A percentile compares a stretch with the other conserved stretches of the same genome.
phyloP scores from a whole-genome alignment of 169 alveolate species.

The Plasmodium vivax region DNA sequence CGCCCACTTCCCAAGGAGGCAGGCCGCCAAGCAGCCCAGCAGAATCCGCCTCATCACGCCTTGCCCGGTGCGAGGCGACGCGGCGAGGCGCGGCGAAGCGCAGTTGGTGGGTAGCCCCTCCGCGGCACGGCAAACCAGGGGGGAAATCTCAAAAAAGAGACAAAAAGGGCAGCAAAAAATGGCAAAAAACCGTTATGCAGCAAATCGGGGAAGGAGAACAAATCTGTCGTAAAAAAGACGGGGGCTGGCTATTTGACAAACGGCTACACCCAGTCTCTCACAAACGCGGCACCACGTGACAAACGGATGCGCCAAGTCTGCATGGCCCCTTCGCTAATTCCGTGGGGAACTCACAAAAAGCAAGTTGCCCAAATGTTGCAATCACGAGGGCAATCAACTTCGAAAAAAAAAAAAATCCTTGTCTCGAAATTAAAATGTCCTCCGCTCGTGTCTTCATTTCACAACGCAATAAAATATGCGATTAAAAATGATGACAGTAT shows the following conservation, averaged over 20 bases:
- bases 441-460: neutral
- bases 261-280: neutral
- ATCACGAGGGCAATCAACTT: neutral
- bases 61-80: neutral
- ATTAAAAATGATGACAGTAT: neutral
- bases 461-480: neutral
- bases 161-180: neutral
- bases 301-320: neutral
- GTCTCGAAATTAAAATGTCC: neutral
- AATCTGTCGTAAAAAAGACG: neutral
- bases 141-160: neutral
- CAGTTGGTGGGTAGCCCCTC: neutral
- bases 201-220: neutral
- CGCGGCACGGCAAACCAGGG: neutral
- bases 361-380: neutral
- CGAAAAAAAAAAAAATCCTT: neutral
- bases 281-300: neutral
- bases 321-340: neutral
- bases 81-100: neutral
- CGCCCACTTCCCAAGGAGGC: neutral
- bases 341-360: neutral
- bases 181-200: neutral
- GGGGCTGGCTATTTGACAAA: neutral
- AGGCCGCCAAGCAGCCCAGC: neutral
- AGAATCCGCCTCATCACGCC: neutral